phyloP scores from a whole-genome alignment of 2,329 filamentous ascomycete species.

The Colletotrichum falcatum region DNA sequence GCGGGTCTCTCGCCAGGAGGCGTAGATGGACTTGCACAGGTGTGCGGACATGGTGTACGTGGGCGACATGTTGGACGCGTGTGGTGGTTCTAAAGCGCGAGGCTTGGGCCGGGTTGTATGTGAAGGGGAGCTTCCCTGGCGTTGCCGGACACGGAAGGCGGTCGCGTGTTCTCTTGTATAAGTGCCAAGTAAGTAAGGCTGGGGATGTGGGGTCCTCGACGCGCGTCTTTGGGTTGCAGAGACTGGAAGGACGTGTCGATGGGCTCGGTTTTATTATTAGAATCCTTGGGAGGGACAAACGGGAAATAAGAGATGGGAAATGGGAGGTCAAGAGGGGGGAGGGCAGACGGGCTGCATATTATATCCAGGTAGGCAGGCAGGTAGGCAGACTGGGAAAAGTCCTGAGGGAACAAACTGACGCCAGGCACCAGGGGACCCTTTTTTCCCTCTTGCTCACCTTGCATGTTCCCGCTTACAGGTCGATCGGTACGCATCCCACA shows the following conservation, averaged over 20 bases:
- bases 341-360: constrained; percentile 31
- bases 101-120: background rate
- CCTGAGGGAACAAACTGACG: constrained; percentile 5
- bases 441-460: background rate
- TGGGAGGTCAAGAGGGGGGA: constrained; percentile 1
- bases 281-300: constrained; percentile 27
- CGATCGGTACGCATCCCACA: constrained; percentile 19
- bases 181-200: constrained; percentile 22
- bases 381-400: constrained; percentile 21
- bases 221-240: constrained; percentile 26
- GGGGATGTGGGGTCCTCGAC: constrained; percentile 24
- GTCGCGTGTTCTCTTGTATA: constrained; percentile 30
- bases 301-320: background rate
- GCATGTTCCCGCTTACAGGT: background rate
- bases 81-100: constrained; percentile 20
- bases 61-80: constrained; percentile 60
- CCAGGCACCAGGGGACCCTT: constrained; percentile 9
- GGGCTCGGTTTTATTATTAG: constrained; percentile 22
- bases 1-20: constrained; percentile 67
- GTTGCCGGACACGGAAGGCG: background rate
- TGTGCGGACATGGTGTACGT: constrained; percentile 73
- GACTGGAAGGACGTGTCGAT: background rate
- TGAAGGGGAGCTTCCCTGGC: background rate
- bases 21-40: constrained; percentile 70
- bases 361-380: constrained; percentile 39